These are phyloP conservation scores for Venturia carpophila DNA, from an alignment of 2,329 filamentous ascomycete species.

Conservation along the genomic window DNA sequence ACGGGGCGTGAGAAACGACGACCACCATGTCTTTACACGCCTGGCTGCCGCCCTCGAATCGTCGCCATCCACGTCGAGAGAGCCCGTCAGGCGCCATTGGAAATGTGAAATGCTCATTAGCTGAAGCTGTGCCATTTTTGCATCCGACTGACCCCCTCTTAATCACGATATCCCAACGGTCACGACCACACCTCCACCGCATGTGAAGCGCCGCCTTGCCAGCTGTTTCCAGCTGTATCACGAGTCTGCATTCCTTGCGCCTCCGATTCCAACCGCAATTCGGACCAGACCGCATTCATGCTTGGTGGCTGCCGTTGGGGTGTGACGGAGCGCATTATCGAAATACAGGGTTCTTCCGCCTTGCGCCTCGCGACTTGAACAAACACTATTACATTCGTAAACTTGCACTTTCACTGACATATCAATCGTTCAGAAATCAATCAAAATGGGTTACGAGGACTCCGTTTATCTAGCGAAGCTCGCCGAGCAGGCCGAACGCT, in stretches of 20 bases:
- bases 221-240: neutral
- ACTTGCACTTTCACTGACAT: conserved; percentile 20
- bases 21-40: neutral
- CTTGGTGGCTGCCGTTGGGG: neutral
- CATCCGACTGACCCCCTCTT: conserved; percentile 1
- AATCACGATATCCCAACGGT: conserved; percentile 10
- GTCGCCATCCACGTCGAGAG: conserved; percentile 1
- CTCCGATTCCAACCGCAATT: neutral
- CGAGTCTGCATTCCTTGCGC: neutral
- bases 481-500: conserved; percentile 99
- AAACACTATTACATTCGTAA: neutral
- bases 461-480: conserved; percentile 99
- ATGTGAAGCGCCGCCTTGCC: conserved; percentile 4
- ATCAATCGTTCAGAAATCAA: conserved; percentile 24
- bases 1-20: neutral
- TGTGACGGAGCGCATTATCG: conserved; percentile 11
- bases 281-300: conserved; percentile 5
- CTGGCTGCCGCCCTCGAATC: neutral
- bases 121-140: conserved; percentile 5
- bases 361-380: neutral
- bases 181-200: conserved; percentile 2
- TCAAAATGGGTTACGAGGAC: conserved; percentile 97
- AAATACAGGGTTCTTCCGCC: conserved; percentile 8
- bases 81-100: neutral
- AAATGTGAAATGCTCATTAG: neutral